Base-by-base conservation (phyloP, 2,329 filamentous ascomycete genomes). In the Thelonectria discophora region DNA sequence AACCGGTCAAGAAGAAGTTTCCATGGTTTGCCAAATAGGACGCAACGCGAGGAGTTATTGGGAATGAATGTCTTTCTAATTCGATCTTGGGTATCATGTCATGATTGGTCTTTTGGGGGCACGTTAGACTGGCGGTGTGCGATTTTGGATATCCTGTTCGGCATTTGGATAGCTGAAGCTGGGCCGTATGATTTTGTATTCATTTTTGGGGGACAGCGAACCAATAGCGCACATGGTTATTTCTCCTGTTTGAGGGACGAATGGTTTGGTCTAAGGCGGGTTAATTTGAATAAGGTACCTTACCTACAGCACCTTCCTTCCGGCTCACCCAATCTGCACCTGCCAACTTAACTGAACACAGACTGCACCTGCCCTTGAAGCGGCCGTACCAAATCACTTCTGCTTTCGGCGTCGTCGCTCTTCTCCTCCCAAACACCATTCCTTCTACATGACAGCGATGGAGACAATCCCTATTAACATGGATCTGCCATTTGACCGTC, bases 1-100 rank as follows among this genome's bases (percentile, higher is more conserved):
- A 88, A 48, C 74, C 80, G 24, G 75, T 77, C 56, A 89, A 85
- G 79, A 89, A 88, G 79, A 89, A 88, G 73, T 89, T 89, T 69
- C 84, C 85, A 11, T 90, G 87, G 87, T 86, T 89, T 74, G 80
- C 83, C 68, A 87, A 85, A 72, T 81, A 75, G 72, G 54, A 32
- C 47, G 53, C 52, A 61, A 58, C 55, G 61, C 52, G 51, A 67
- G 74, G 72, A 73, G 73, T 75, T 74, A 51, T 18, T 62, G 64
- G 60, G 56, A 47, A 30, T 52, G 56, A 47, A 30, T 50, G 48
- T 46, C 54, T 63, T 59, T 59, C 50, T 60, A 62, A 63, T 52
- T 52, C 42, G 46, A 49, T 46, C 42, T 61, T 61, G 42, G 32
- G 42, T 45, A 56, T 56, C 48, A 56, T 56, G 40, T 42, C 20